Conservation (phyloP, 2,329 filamentous ascomycete genomes). For the Botrytis deweyae region DNA sequence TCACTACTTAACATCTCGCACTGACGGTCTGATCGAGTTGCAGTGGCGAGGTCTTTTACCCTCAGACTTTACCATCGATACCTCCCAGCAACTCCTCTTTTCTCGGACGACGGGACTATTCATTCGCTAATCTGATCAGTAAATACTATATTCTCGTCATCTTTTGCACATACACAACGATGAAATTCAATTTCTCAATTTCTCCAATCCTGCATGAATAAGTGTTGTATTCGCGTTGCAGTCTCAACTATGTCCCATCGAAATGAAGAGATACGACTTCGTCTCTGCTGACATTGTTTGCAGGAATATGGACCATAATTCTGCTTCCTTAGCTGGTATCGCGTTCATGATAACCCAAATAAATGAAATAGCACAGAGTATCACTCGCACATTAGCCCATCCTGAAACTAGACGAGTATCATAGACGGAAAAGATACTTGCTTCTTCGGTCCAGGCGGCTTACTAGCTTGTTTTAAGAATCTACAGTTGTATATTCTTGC, state of each 20-base stretch:
- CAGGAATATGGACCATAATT: not conserved
- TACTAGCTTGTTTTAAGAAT: conserved; percentile 10
- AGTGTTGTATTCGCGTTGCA: not conserved
- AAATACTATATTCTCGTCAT: not conserved
- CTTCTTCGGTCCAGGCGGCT: not conserved
- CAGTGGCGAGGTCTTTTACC: not conserved
- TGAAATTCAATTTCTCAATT: not conserved
- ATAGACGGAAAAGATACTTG: not conserved
- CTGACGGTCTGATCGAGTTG: conserved; percentile 6
- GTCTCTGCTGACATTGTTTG: not conserved
- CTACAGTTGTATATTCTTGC: not conserved
- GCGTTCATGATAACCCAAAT: not conserved
- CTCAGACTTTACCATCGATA: not conserved
- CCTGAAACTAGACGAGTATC: conserved; percentile 17
- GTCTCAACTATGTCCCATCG: not conserved
- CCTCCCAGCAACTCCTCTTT: not conserved
- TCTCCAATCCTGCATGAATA: not conserved
- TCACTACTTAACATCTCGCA: not conserved
- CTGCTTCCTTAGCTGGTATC: not conserved
- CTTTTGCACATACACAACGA: not conserved
- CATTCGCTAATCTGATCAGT: not conserved
- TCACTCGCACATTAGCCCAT: not conserved
- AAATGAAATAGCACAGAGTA: not conserved
- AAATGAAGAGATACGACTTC: not conserved
- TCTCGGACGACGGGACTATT: not conserved